Evolutionary conservation across 2,329 filamentous ascomycete genomes (phyloP).

Genomic region (Dothidotthia symphoricarpi): DNA sequence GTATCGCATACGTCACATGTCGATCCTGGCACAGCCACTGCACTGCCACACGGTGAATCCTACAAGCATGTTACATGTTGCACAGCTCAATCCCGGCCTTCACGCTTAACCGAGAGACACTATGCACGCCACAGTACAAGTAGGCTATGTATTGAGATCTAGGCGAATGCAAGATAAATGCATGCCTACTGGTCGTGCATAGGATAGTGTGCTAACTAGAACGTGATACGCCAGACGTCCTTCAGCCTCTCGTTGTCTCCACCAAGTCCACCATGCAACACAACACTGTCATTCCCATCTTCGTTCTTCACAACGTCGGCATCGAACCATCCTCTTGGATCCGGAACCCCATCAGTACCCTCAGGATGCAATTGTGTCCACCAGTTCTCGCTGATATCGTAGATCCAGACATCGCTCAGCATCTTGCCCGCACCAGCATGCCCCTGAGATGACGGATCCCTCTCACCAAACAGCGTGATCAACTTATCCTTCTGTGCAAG

Average conservation of each 20-base stretch:
- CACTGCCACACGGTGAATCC: too few species aligned
- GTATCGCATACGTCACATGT: too few species aligned
- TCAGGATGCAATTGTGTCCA: slow-evolving; percentile 32
- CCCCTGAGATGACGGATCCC: slow-evolving; percentile 53
- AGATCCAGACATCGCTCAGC: slow-evolving; percentile 54
- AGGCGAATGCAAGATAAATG: too few species aligned
- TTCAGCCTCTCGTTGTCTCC: slow-evolving; percentile 53
- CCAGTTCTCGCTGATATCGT: slow-evolving; percentile 37
- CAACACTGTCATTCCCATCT: slow-evolving; percentile 38
- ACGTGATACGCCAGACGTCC: slow-evolving; percentile 50
- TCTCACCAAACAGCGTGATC: slow-evolving; percentile 56
- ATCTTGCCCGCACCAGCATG: slow-evolving; percentile 59
- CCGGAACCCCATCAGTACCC: slow-evolving; percentile 34
- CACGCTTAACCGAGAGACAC: too few species aligned
- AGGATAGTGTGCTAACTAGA: too few species aligned
- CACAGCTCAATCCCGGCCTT: too few species aligned
- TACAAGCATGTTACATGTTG: too few species aligned
- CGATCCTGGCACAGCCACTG: too few species aligned
- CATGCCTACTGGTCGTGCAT: too few species aligned
- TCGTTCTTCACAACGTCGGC: slow-evolving; percentile 45
- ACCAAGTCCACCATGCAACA: slow-evolving; percentile 53
- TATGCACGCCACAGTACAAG: too few species aligned
- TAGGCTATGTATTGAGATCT: too few species aligned
- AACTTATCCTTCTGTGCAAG: slow-evolving; percentile 41
- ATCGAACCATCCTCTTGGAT: slow-evolving; percentile 55